phyloP scores from a whole-genome alignment of 208 protist genomes.

The Naegleria lovaniensis region DNA sequence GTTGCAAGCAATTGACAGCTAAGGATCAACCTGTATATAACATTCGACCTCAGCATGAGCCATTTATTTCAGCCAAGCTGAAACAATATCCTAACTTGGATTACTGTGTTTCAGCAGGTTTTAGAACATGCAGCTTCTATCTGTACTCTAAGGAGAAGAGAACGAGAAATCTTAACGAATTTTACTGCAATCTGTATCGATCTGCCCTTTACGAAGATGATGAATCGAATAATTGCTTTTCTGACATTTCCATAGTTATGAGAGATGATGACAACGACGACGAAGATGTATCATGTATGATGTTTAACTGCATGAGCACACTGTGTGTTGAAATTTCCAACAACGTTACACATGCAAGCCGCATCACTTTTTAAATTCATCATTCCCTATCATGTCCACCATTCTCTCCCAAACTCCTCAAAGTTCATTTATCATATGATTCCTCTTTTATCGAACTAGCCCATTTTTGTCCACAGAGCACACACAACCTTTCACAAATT shows the following conservation, averaged over 20 bases:
- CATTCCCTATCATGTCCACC: too few relatives aligned
- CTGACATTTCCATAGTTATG: background rate
- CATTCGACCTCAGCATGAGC: background rate
- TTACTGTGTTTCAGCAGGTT: background rate
- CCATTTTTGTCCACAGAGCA: too few relatives aligned
- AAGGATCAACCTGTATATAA: conserved; percentile 1
- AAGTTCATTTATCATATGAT: too few relatives aligned
- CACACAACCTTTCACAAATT: too few relatives aligned
- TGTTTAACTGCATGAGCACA: background rate
- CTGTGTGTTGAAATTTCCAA: too few relatives aligned
- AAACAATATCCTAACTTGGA: background rate
- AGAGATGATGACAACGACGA: background rate
- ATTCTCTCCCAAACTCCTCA: too few relatives aligned
- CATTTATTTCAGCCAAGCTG: background rate
- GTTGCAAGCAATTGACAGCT: background rate
- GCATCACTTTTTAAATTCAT: too few relatives aligned
- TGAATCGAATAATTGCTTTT: background rate
- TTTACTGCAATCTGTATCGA: background rate
- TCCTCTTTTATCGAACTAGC: too few relatives aligned
- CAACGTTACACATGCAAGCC: too few relatives aligned
- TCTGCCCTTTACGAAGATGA: background rate
- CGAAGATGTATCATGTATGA: background rate
- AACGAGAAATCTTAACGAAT: background rate
- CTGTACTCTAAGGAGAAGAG: background rate
- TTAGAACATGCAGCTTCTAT: conserved; percentile 7